A percentile compares a stretch with the other conserved stretches of the same genome.
Evolutionary conservation across 345 rosid species (phyloP).

Genomic region (Citrus australasica): DNA sequence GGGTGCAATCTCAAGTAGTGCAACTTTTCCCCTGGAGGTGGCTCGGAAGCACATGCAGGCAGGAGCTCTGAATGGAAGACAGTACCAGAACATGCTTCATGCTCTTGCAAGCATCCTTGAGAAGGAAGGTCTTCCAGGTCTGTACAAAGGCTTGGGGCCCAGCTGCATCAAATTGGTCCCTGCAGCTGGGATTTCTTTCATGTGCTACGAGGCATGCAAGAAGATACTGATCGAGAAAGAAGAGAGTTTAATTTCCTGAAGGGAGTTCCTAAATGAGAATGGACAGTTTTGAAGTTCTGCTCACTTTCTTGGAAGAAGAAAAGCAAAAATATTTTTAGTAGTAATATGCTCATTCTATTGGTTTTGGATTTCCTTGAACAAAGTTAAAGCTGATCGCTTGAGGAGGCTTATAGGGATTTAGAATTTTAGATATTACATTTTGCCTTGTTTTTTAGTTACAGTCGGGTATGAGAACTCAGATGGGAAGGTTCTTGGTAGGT

Average conservation of each 20-base stretch:
- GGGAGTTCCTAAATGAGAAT: not conserved
- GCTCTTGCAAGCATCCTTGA: conserved; percentile 52
- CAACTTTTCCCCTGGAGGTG: conserved; percentile 58
- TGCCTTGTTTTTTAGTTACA: not conserved
- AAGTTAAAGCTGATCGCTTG: not conserved
- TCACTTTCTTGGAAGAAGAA: not conserved
- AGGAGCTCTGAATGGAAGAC: conserved; percentile 53
- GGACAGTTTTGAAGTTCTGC: not conserved
- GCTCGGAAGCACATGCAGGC: conserved; percentile 65
- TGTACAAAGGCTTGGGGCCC: conserved; percentile 54
- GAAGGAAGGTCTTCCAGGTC: conserved; percentile 47
- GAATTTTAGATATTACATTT: not conserved
- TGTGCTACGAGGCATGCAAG: conserved; percentile 43
- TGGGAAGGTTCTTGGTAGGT: not conserved
- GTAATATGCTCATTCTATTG: not conserved
- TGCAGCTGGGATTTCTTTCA: conserved; percentile 43
- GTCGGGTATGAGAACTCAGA: not conserved
- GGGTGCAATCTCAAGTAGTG: conserved; percentile 54
- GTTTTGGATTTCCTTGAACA: not conserved
- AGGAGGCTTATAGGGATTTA: not conserved
- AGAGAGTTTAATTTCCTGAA: not conserved
- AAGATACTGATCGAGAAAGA: conserved; percentile 22
- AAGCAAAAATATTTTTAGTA: not conserved
- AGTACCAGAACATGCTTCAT: conserved; percentile 44
- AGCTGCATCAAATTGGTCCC: conserved; percentile 58